Evolutionary conservation across 106 monocot genomes (phyloP), one percentile per base, ranked within the genome.

Genomic region (Alisma plantagoaquatica): DNA sequence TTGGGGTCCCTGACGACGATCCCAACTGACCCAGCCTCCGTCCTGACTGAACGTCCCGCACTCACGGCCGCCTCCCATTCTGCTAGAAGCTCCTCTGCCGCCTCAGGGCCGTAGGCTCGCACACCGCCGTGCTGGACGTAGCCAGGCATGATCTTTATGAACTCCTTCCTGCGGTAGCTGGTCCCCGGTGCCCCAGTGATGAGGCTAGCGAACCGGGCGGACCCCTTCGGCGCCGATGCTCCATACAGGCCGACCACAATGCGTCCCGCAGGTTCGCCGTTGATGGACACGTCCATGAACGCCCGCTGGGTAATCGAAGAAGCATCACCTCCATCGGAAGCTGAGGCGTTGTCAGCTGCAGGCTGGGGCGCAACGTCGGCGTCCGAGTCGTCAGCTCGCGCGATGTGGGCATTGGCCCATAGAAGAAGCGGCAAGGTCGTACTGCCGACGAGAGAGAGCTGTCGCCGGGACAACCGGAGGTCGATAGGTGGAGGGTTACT

Each of bases 141-240:
- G 27, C 44, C 49, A 3, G 76, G 69, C 43, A 62, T 43, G 46
- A 81, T 73, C 61, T 69, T 76, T 57, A 60, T 17, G 65, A 81
- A 81, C 65, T 76, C 72, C 54, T 81, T 81, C 19, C 81, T 57
- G 12, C 76, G n/a, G 51, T 81, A 81, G 44, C 60, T 73, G 33
- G 72, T 47, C 1, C 81, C 81, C 0, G 64, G 49, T 0, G 64
- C 47, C 8, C 79, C 79, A 0, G 64, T 51, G 27, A 69, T 60
- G 2, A 81, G 38, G 4, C 46, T 24, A 1, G 59, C 32, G 60
- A 81, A 81, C 26, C 81, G 30, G 27, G 68, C 52, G 21, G 76
- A 25, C 21, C 64, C 81, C 10, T 61, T 30, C 5, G 81, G 76
- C 2, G 27, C 51, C 0, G 38, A 31, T 17, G 46, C 64, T 23